Percentiles rank a stretch among this genome's conserved stretches.
Evolutionary conservation across 2,329 filamentous ascomycete genomes (phyloP).

Genomic region (Aspergillus neoniger): DNA sequence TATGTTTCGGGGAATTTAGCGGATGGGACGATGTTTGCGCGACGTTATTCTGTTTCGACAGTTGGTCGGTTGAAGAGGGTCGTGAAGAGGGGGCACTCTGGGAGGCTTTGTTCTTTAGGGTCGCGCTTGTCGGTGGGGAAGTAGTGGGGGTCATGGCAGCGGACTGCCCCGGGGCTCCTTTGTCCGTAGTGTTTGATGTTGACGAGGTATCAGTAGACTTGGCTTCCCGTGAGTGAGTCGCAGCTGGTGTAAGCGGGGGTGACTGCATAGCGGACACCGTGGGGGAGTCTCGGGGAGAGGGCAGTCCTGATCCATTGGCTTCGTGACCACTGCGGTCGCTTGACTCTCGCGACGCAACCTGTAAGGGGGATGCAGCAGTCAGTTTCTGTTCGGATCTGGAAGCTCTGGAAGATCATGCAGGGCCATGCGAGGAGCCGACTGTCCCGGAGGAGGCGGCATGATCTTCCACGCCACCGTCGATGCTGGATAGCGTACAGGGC

Average conservation of each 20-base stretch:
- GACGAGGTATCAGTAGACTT: slow-evolving; percentile 37
- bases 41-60: slow-evolving; percentile 46
- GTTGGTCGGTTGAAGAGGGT: slow-evolving; percentile 44
- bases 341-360: slow-evolving; percentile 56
- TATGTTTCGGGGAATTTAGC: slow-evolving; percentile 50
- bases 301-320: slow-evolving; percentile 64
- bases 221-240: slow-evolving; percentile 63
- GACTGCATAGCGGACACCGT: slow-evolving; percentile 74
- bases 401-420: slow-evolving; percentile 3
- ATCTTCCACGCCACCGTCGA: neutral
- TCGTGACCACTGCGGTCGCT: slow-evolving; percentile 59
- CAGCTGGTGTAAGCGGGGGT: slow-evolving; percentile 84
- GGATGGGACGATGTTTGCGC: slow-evolving; percentile 47
- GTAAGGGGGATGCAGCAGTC: slow-evolving; percentile 12
- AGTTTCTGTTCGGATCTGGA: slow-evolving; percentile 11
- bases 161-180: slow-evolving; percentile 33
- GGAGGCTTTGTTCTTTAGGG: slow-evolving; percentile 31
- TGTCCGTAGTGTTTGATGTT: slow-evolving; percentile 34
- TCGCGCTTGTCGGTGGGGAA: slow-evolving; percentile 49
- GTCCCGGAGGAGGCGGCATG: neutral
- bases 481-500: neutral
- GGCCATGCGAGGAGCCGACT: slow-evolving; percentile 1
- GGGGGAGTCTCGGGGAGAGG: slow-evolving; percentile 69
- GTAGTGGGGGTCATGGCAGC: slow-evolving; percentile 55
- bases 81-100: slow-evolving; percentile 43